Base-by-base conservation (phyloP, 495 filamentous ascomycete genomes). In the Recurvomyces mirabilis region DNA sequence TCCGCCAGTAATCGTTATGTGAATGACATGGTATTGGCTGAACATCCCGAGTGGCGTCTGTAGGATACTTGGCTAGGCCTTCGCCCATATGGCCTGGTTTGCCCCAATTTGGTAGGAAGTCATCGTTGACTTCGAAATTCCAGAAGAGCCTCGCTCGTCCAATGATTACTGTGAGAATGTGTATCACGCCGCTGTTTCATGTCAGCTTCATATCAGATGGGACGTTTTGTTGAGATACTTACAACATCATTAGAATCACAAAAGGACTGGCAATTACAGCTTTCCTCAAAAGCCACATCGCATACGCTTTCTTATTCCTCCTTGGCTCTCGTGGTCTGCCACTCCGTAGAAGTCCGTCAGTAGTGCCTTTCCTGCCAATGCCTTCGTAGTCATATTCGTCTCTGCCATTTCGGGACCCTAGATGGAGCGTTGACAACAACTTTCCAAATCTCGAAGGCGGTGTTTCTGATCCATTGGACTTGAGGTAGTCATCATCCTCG, bases 1-100 rank as follows among this genome's bases (percentile, higher is more conserved):
- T 71, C 5, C 86, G 80, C 79, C 78, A 93, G 63, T 93, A 93
- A 65, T 94, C 87, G 57, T 94, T 94, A 61, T 94, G 87, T 0
- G 84, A 89, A 60, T 83, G 74, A 38, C 80, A 86, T 4, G 66
- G 70, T 32, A 82, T 73, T 0, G 85, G 84, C 0, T 67, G 43
- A 29, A 89, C 74, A 49, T 81, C 82, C 9, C 75, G 70, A 4
- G 83, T 78, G 52, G 85, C 79, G 62, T 87, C 79, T 0, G 83
- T 85, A 0, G 84, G 82, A 60, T 84, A 89, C 55, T 69, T 73
- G 4, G 69, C 62, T 22, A 75, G 61, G 6, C 64, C 66, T 51
- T 61, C 67, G 4, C 66, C 72, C 10, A 60, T 61, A 6, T 66
- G 62, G 40, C 64, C 66, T 5, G 68, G 65, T 40, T 65, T 60